Conservation (phyloP, 768 basidiomycete species). For the Lactarius hatsudake region DNA sequence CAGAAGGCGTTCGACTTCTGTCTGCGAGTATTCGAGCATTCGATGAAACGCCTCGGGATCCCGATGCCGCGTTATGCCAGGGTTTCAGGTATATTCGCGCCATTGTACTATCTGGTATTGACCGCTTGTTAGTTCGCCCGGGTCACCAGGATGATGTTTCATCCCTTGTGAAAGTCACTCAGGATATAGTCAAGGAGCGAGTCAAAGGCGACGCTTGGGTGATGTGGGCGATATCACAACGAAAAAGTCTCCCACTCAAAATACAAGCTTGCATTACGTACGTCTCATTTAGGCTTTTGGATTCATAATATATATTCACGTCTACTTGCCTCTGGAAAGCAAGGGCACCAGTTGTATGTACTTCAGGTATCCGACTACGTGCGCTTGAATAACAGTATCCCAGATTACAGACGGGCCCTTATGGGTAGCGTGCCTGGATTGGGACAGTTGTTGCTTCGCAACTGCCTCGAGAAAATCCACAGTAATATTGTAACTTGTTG, state of each 20-base stretch:
- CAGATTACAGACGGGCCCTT: not conserved
- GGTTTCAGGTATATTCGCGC: not conserved
- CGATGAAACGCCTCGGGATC: not conserved
- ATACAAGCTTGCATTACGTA: not conserved
- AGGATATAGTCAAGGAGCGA: not conserved
- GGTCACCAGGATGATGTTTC: not conserved
- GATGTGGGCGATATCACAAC: not conserved
- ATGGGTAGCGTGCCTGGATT: too few species aligned
- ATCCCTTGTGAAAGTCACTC: not conserved
- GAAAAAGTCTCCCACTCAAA: not conserved
- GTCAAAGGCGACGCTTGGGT: not conserved
- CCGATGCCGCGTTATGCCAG: not conserved
- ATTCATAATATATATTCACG: not conserved
- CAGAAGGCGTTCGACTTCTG: not conserved
- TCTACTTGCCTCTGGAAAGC: not conserved
- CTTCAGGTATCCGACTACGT: not conserved
- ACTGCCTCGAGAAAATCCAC: not conserved
- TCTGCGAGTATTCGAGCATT: not conserved
- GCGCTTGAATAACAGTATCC: not conserved
- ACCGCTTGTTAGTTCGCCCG: not conserved
- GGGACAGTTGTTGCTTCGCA: not conserved
- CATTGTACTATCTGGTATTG: not conserved
- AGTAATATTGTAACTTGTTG: not conserved
- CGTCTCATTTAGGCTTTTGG: not conserved
- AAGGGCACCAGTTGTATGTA: not conserved